Base-by-base conservation (phyloP, 768 basidiomycete species). In the Punctularia strigosozonata region DNA sequence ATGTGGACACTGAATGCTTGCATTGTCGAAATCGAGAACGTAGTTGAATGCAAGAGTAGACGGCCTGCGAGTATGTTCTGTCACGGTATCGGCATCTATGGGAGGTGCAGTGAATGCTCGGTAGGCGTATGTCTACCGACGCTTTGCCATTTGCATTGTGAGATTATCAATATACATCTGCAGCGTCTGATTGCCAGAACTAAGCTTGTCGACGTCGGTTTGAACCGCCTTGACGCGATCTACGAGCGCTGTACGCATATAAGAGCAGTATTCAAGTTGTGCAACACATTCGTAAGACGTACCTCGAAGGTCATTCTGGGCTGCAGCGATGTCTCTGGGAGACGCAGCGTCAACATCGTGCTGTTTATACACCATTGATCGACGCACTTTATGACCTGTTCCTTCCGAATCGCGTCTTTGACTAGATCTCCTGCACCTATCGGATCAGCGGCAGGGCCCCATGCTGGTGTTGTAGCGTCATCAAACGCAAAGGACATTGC, bases 101-200 rank as follows among this genome's bases (percentile, higher is more conserved):
- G n/a, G 37, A 38, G 23, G 28, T 31, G 44, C 32, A 37, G 32
- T 39, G 35, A 39, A 47, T 39, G 47, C 50, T 10, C 42, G 34
- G 24, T 43, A 30, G 25, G 31, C 25, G n/a, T 34, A n/a, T 46
- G 38, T 28, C 42, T 57, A 83, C 56, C 80, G 72, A 44, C 83
- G 66, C 53, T 77, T 84, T 22, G 84, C 80, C 77, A 88, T 84
- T 57, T 90, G 87, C 50, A 84, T 68, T 1, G 87, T 89, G 49
- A 90, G 54, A 49, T 90, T 90, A 53, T 90, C 85, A 51, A 88
- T 87, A 52, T 90, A 90, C 76, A 79, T 81, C 52, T 90, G 86
- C 39, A 90, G 61, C 5, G 79, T 88, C 41, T 78, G 77, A 46
- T 90, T 90, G 36, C 79, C 81, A 4, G 84, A 81, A 2, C 67